These are phyloP conservation scores for Marasmius sp. DNA, from an alignment of 1,284 basidiomycete species.

Conservation along the genomic window DNA sequence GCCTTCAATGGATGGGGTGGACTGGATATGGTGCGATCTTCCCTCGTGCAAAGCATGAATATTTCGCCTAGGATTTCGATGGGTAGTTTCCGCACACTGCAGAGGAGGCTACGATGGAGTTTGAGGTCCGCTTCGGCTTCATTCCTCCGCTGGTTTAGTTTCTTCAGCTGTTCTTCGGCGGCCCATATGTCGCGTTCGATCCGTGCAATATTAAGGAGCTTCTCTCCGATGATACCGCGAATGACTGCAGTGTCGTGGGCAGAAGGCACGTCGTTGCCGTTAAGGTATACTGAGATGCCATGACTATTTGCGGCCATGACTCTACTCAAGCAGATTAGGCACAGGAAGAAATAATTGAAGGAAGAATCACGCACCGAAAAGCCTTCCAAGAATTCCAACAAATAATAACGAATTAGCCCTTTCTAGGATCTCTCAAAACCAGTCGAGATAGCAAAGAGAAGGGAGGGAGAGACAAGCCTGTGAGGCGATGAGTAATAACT, in stretches of 20 bases:
- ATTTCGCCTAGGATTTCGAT: background rate
- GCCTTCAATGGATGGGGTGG: background rate
- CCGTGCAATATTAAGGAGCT: background rate
- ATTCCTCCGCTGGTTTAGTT: background rate
- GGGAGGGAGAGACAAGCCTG: no score
- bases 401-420: no score
- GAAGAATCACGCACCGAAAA: background rate
- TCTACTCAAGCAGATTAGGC: background rate
- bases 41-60: background rate
- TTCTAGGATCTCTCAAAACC: no score
- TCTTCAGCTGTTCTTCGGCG: background rate
- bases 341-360: background rate
- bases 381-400: no score
- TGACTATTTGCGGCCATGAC: background rate
- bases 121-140: background rate
- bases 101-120: background rate
- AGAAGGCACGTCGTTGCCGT: background rate
- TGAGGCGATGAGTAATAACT: no score
- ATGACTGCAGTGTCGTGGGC: background rate
- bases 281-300: background rate
- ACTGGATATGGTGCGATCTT: background rate
- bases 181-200: background rate
- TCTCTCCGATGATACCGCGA: background rate
- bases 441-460: no score
- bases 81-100: background rate